A percentile compares a stretch with the other conserved stretches of the same genome.
Evolutionary conservation across 768 basidiomycete genomes (phyloP).

Genomic region (Leccinellum luteum): DNA sequence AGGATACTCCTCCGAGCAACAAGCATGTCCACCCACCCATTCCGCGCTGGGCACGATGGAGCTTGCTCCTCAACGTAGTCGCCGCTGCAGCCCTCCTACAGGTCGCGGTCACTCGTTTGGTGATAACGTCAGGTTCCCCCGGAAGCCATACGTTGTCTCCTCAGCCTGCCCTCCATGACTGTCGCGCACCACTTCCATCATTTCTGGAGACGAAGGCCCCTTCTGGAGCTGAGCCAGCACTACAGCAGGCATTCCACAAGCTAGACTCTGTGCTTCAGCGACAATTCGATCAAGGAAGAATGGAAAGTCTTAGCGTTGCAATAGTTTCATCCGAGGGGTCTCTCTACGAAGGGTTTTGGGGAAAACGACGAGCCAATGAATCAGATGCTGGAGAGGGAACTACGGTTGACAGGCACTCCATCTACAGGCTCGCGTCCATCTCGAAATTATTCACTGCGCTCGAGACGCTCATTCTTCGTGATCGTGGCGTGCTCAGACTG

Average conservation of each 20-base stretch:
- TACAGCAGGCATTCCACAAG: slow-evolving; percentile 6
- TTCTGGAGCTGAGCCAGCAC: slow-evolving; percentile 9
- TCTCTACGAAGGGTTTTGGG: slow-evolving; percentile 46
- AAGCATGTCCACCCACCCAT: neutral
- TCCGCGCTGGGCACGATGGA: slow-evolving; percentile 17
- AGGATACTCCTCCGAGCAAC: neutral
- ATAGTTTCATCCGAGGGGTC: slow-evolving; percentile 45
- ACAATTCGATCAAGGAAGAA: slow-evolving; percentile 31
- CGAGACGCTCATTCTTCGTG: slow-evolving; percentile 47
- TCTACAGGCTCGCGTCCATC: slow-evolving; percentile 52
- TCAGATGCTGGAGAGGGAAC: slow-evolving; percentile 19
- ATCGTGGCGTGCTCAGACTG: slow-evolving; percentile 42
- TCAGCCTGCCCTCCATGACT: slow-evolving; percentile 1
- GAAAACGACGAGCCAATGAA: slow-evolving; percentile 44
- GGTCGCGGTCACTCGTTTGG: neutral
- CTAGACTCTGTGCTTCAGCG: slow-evolving; percentile 9
- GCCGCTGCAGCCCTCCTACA: slow-evolving; percentile 13
- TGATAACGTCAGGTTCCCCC: neutral
- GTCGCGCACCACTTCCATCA: slow-evolving; percentile 16
- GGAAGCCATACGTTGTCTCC: neutral
- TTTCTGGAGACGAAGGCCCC: slow-evolving; percentile 13
- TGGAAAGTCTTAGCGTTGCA: slow-evolving; percentile 51
- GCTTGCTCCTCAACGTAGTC: slow-evolving; percentile 13
- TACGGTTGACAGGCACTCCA: slow-evolving; percentile 40
- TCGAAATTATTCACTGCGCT: slow-evolving; percentile 50